Evolutionary conservation across 768 basidiomycete genomes (phyloP).

Genomic region (Mycena venus): DNA sequence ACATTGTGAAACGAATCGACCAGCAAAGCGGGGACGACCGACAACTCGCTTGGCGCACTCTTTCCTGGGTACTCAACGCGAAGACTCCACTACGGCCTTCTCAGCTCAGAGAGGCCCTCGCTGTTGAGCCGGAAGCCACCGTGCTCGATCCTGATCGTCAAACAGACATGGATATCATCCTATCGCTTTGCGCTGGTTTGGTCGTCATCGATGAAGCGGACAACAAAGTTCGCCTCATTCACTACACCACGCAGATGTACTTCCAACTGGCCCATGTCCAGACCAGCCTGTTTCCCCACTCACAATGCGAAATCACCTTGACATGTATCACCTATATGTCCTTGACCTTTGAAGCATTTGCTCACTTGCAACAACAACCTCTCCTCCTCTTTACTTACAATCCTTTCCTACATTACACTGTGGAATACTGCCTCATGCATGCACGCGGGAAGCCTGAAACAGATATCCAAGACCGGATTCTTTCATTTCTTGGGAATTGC

Average conservation of each 20-base stretch:
- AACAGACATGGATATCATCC: background rate
- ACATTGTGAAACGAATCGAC: background rate
- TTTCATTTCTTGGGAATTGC: background rate
- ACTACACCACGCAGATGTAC: background rate
- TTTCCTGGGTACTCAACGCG: background rate
- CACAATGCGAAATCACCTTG: background rate
- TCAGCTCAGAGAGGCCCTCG: background rate
- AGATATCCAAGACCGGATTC: background rate
- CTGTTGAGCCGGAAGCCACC: background rate
- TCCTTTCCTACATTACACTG: background rate
- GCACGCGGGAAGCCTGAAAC: background rate
- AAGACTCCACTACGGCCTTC: background rate
- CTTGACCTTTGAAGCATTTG: background rate
- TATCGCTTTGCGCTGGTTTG: background rate
- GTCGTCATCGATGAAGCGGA: background rate
- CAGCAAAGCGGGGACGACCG: background rate
- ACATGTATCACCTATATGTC: background rate
- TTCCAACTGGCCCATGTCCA: background rate
- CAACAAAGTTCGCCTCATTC: background rate
- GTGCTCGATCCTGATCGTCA: background rate
- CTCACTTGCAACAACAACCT: background rate
- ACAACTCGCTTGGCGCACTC: background rate
- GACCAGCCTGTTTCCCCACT: background rate
- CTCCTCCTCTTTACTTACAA: background rate
- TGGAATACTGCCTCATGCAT: background rate